Percentiles rank a stretch among this genome's conserved stretches.
phyloP scores from a whole-genome alignment of 1,139 yeast genomes.

The Scheffersomyces parashehatae region DNA sequence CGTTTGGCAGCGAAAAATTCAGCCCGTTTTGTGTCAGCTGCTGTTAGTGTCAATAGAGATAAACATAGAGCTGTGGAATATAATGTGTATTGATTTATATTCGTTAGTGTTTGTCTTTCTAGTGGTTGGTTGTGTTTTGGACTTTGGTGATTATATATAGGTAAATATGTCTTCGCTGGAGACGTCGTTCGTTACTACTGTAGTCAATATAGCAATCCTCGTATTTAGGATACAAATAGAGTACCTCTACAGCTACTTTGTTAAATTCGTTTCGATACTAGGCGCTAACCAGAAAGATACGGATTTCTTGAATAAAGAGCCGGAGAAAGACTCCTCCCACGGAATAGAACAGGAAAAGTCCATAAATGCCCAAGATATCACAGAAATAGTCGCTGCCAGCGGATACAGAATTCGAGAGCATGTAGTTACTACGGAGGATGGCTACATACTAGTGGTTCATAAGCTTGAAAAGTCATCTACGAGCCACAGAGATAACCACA shows the following conservation, averaged over 20 bases:
- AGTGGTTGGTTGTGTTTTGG: too few species aligned
- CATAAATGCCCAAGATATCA: constrained; percentile 50
- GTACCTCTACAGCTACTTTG: background rate
- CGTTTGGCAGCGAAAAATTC: too few species aligned
- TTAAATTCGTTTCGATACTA: too few species aligned
- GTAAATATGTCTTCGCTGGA: background rate
- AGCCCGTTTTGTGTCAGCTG: too few species aligned
- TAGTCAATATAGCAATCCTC: background rate
- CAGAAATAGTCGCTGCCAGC: constrained; percentile 60
- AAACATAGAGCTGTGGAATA: too few species aligned
- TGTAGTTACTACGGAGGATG: constrained; percentile 54
- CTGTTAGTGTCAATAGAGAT: too few species aligned
- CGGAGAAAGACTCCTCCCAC: too few species aligned
- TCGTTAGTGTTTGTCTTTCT: too few species aligned
- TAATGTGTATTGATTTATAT: too few species aligned
- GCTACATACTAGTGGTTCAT: constrained; percentile 43
- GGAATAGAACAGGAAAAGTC: constrained; percentile 7
- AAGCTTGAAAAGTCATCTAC: constrained; percentile 20
- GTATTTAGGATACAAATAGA: background rate
- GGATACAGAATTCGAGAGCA: constrained; percentile 75
- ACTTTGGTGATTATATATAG: too few species aligned
- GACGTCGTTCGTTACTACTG: background rate
- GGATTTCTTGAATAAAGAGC: too few species aligned
- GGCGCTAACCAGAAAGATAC: too few species aligned
- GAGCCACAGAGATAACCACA: constrained; percentile 6